Evolutionary conservation across 2,329 filamentous ascomycete species (phyloP), one percentile per base, ranked within the genome.

Genomic region (Blastomyces parvus): DNA sequence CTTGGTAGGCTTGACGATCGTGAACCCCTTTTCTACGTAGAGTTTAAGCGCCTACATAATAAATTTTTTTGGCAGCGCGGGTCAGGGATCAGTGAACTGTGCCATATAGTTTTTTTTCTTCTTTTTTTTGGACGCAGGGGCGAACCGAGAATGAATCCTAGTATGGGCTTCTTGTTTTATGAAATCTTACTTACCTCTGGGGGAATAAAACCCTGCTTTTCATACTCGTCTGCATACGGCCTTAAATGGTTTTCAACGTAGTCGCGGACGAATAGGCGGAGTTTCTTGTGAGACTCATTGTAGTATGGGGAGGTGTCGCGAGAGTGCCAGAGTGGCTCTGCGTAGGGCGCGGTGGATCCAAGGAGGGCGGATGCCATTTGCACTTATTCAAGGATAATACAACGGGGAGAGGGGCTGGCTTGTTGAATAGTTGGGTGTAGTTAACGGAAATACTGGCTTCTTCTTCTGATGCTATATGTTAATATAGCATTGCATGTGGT

Each of bases 161-260:
- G 9, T 38, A 11, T 38, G 13, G 8, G 36, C 8, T 38, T 38
- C 9, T 13, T 38, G 8, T 38, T 48, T 38, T 8, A 46, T 17
- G 22, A 42, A 48, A 8, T 22, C 58, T 59, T 33, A 72, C 58
- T 59, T 33, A 72, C 71, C 60, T 73, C 72, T 7, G 73, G 70
- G 13, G 82, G 82, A 14, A 83, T 82, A 62, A 81, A 71, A 1
- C 81, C 81, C 2, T 81, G 81, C 3, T 78, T 79, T 70, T 89
- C 87, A 86, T 86, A 89, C 48, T 87, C 83, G 40, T 85, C 79
- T 3, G 82, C 82, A 66, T 82, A 78, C 0, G 85, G 85, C 1
- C 82, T 74, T 55, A 88, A 78, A 46, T 85, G 74, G 1, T 79
- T 77, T 64, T 88, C 81, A 58, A 88, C 76, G 65, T 88, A 88